A percentile compares a stretch with the other conserved stretches of the same genome.
Conservation (phyloP, 768 basidiomycete genomes). For the Crepidotus variabilis region DNA sequence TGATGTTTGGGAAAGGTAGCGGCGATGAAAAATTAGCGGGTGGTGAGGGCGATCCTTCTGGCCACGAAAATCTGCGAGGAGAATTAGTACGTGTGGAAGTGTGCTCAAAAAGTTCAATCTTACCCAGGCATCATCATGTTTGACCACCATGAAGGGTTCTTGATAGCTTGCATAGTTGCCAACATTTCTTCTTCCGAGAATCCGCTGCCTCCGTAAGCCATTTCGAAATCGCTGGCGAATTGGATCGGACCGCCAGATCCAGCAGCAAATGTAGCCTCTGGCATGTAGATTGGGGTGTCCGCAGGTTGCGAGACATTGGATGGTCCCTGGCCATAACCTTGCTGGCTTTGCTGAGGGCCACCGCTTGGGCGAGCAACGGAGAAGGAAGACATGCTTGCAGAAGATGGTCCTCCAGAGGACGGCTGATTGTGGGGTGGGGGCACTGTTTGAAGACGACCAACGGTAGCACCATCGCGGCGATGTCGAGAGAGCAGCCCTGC, state of each 20-base stretch:
- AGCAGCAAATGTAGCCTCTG: constrained; percentile 43
- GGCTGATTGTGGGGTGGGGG: constrained; percentile 38
- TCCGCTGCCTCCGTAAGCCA: constrained; percentile 26
- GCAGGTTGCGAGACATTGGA: constrained; percentile 11
- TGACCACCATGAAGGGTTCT: constrained; percentile 70
- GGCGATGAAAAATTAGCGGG: constrained; percentile 12
- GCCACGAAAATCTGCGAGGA: constrained; percentile 30
- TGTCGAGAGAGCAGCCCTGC: constrained; percentile 66
- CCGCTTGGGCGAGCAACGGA: constrained; percentile 20
- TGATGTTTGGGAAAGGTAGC: not conserved
- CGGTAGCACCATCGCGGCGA: constrained; percentile 63
- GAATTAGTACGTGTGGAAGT: not conserved
- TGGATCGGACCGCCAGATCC: constrained; percentile 35
- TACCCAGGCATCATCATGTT: constrained; percentile 88
- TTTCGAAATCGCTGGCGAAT: constrained; percentile 35
- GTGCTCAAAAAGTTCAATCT: constrained; percentile 3
- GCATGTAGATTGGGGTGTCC: constrained; percentile 39
- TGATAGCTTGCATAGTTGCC: constrained; percentile 70
- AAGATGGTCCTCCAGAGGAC: constrained; percentile 9
- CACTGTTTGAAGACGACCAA: constrained; percentile 49
- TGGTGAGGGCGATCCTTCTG: constrained; percentile 32
- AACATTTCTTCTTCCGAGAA: constrained; percentile 55
- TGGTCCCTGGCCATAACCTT: constrained; percentile 2
- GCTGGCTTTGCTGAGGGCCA: constrained; percentile 4
- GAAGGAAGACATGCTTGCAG: constrained; percentile 23